Percentiles rank a stretch among this genome's conserved stretches.
Conservation (phyloP, 2,329 filamentous ascomycete genomes). For the Cercospora beticola region DNA sequence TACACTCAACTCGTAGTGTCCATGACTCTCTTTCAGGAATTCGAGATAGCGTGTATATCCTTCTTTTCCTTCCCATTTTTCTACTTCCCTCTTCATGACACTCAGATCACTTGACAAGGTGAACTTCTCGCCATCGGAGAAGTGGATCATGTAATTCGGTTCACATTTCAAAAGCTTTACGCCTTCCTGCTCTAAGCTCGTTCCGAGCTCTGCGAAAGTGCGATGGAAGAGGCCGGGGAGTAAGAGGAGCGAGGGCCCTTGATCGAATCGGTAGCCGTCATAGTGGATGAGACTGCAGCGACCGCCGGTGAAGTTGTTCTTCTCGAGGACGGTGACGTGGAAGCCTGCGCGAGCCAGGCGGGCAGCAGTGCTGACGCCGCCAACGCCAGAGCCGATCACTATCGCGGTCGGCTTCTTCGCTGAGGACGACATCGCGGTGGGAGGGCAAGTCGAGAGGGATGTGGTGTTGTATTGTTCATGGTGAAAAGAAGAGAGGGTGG, state of each 20-base stretch:
- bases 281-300: conserved; percentile 64
- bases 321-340: conserved; percentile 73
- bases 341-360: conserved; percentile 69
- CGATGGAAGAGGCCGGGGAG: conserved; percentile 70
- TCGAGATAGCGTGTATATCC: conserved; percentile 68
- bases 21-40: conserved; percentile 66
- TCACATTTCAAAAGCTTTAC: conserved; percentile 69
- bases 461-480: background rate
- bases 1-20: conserved; percentile 68
- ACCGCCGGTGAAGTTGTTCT: conserved; percentile 71
- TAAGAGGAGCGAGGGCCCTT: conserved; percentile 71
- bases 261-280: conserved; percentile 60
- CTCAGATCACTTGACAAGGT: conserved; percentile 65
- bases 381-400: conserved; percentile 65
- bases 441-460: background rate
- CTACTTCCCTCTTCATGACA: conserved; percentile 69
- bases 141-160: conserved; percentile 74
- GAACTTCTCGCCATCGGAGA: conserved; percentile 65
- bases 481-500: background rate
- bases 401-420: conserved; percentile 49
- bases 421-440: background rate
- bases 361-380: conserved; percentile 68
- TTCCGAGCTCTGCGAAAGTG: conserved; percentile 67
- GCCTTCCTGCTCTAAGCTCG: conserved; percentile 64
- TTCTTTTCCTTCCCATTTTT: conserved; percentile 69